Evolutionary conservation across 345 rosid species (phyloP).

Genomic region (Euphorbia pulcherrima): DNA sequence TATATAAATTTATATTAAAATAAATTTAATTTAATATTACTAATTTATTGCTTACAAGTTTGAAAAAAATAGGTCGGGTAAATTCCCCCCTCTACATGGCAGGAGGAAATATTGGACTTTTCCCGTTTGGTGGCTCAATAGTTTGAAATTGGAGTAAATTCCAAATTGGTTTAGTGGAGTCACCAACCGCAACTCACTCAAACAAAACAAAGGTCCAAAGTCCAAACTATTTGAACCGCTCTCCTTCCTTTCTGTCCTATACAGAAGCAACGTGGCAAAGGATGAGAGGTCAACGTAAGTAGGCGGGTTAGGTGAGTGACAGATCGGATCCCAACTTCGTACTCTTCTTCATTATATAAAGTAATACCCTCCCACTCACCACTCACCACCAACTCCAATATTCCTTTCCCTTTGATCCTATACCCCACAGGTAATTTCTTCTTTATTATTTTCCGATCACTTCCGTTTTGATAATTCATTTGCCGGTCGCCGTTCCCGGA

Average conservation of each 20-base stretch:
- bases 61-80: too few species aligned
- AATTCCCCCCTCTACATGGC: too few species aligned
- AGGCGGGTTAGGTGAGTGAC: conserved; percentile 30
- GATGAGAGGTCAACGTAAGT: conserved; percentile 1
- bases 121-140: too few species aligned
- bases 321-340: neutral
- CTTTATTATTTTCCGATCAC: neutral
- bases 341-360: neutral
- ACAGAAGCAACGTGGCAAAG: conserved; percentile 11
- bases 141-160: too few species aligned
- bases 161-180: neutral
- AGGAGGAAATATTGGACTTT: too few species aligned
- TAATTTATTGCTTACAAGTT: too few species aligned
- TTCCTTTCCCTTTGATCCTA: neutral
- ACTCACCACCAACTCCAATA: too few species aligned
- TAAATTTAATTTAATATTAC: too few species aligned
- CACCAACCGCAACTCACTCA: neutral
- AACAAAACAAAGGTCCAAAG: neutral
- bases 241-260: too few species aligned
- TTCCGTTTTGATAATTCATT: neutral
- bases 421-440: neutral
- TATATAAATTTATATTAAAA: too few species aligned
- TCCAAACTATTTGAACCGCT: too few species aligned
- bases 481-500: neutral
- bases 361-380: neutral